Evolutionary conservation across 176 grass and related monocot genomes (phyloP).

Genomic region (Carex littledalei): DNA sequence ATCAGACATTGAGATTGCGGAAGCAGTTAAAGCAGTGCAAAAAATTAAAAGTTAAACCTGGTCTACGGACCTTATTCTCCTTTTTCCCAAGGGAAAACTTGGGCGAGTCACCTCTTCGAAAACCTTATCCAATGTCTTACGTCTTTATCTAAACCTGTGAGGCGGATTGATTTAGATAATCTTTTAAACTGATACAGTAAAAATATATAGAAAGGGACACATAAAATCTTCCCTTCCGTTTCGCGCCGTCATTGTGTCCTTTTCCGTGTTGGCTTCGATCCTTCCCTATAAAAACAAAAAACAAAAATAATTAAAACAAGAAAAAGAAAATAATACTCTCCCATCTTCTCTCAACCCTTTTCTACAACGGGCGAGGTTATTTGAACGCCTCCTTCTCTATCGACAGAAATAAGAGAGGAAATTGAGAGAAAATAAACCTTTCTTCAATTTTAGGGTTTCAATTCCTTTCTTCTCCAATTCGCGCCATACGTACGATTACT

Average conservation of each 20-base stretch:
- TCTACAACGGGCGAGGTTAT: slow-evolving; percentile 93
- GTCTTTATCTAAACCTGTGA: slow-evolving; percentile 13
- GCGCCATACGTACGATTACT: slow-evolving; percentile 31
- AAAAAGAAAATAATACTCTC: neutral
- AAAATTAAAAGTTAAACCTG: neutral
- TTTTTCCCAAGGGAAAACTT: neutral
- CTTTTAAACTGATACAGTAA: neutral
- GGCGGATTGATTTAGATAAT: neutral
- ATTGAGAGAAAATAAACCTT: slow-evolving; percentile 21
- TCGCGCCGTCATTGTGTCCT: slow-evolving; percentile 33
- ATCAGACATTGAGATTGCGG: neutral
- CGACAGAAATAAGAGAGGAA: slow-evolving; percentile 24
- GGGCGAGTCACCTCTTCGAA: neutral
- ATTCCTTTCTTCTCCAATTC: slow-evolving; percentile 31
- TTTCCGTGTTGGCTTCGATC: slow-evolving; percentile 30
- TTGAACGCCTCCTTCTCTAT: slow-evolving; percentile 53
- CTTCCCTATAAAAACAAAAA: slow-evolving; percentile 12
- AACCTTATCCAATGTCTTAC: neutral
- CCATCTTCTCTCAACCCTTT: slow-evolving; percentile 21
- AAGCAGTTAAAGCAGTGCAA: neutral
- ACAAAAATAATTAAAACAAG: neutral
- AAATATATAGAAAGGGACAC: neutral
- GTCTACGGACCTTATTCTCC: neutral
- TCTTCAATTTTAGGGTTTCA: slow-evolving; percentile 80
- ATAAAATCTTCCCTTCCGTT: neutral